Evolutionary conservation across 306 rosid genomes (phyloP).

Genomic region (Comarum palustre): DNA sequence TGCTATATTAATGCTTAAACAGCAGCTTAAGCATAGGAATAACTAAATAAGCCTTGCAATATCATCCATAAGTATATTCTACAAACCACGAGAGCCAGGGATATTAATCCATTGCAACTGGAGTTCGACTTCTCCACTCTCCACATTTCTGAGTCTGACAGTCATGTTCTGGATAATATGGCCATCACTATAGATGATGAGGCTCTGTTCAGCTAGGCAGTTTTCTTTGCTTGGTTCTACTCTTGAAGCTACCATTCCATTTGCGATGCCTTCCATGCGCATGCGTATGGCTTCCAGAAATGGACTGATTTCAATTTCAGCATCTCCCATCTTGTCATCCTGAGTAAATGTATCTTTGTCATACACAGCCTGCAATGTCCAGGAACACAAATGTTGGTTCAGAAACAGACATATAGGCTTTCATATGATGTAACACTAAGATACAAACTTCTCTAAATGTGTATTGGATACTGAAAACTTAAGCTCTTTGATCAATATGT

Average conservation of each 20-base stretch:
- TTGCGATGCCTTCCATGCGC: slow-evolving; percentile 40
- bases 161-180: slow-evolving; percentile 51
- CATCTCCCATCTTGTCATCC: slow-evolving; percentile 92
- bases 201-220: slow-evolving; percentile 74
- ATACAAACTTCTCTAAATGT: background rate
- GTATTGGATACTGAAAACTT: background rate
- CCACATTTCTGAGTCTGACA: slow-evolving; percentile 75
- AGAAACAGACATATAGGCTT: background rate
- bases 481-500: background rate
- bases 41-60: background rate
- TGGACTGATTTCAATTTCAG: slow-evolving; percentile 58
- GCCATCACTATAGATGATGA: slow-evolving; percentile 52
- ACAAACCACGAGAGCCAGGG: slow-evolving; percentile 64
- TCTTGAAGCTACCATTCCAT: slow-evolving; percentile 48
- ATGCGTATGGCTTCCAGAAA: slow-evolving; percentile 55
- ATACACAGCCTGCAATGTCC: slow-evolving; percentile 55
- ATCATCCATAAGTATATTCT: background rate
- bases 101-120: slow-evolving; percentile 69
- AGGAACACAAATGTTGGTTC: background rate
- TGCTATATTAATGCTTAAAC: background rate
- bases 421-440: background rate
- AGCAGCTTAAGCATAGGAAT: background rate
- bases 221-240: slow-evolving; percentile 55
- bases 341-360: slow-evolving; percentile 63
- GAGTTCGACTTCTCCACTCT: slow-evolving; percentile 67